Evolutionary conservation across 208 protist genomes (phyloP).

Genomic region (Jaenimonas drosophilae): DNA sequence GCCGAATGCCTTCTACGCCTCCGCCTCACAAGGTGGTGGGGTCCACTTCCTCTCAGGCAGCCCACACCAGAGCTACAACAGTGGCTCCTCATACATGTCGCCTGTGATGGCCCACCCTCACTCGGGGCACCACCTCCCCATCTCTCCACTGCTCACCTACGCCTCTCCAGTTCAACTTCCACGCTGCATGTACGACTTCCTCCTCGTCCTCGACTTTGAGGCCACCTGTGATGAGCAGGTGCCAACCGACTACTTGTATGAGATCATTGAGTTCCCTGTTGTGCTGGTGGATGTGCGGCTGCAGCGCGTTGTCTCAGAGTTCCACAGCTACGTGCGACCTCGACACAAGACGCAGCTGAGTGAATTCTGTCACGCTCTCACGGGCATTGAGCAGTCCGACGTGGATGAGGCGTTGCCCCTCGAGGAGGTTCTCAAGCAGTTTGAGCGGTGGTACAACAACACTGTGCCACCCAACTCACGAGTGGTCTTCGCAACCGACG

Average conservation of each 20-base stretch:
- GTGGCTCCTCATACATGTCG: too few relatives aligned
- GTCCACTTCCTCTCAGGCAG: slow-evolving; percentile 10
- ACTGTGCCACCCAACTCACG: slow-evolving; percentile 50
- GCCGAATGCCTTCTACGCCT: slow-evolving; percentile 38
- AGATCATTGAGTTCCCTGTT: slow-evolving; percentile 96
- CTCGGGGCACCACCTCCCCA: neutral
- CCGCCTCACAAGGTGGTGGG: slow-evolving; percentile 16
- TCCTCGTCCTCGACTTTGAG: slow-evolving; percentile 90
- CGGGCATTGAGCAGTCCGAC: slow-evolving; percentile 88
- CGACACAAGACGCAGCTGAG: slow-evolving; percentile 67
- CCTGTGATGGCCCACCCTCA: neutral
- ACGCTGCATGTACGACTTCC: slow-evolving; percentile 80
- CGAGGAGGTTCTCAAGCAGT: slow-evolving; percentile 67
- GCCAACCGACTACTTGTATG: slow-evolving; percentile 68
- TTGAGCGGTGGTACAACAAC: slow-evolving; percentile 68
- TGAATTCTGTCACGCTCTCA: slow-evolving; percentile 87
- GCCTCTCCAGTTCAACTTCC: slow-evolving; percentile 4
- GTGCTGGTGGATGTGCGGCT: slow-evolving; percentile 76
- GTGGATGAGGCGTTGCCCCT: slow-evolving; percentile 67
- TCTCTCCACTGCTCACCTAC: slow-evolving; percentile 11
- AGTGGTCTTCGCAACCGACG: slow-evolving; percentile 73
- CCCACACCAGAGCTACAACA: neutral
- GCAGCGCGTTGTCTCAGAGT: slow-evolving; percentile 66
- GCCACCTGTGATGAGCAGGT: slow-evolving; percentile 81
- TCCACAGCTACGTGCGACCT: slow-evolving; percentile 87